phyloP scores from a whole-genome alignment of 768 basidiomycete species.

The Pisolithus orientalis region DNA sequence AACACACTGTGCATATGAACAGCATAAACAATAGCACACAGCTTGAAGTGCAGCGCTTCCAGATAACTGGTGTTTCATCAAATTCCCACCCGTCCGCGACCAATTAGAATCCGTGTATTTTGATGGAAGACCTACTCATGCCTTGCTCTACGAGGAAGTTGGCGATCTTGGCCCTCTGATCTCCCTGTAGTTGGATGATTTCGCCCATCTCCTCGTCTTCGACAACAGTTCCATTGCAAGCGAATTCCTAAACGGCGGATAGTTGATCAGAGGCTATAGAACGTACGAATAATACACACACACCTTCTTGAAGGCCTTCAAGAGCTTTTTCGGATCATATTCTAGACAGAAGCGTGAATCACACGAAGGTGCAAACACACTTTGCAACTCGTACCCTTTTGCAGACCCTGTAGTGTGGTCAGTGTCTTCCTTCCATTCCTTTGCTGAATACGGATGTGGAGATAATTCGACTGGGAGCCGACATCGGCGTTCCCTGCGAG shows the following conservation, averaged over 20 bases:
- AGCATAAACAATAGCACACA: conserved; percentile 4
- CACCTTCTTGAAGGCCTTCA: conserved; percentile 99
- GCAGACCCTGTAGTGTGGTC: conserved; percentile 94
- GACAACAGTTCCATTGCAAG: conserved; percentile 96
- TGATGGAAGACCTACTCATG: conserved; percentile 70
- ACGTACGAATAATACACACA: not conserved
- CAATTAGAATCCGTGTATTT: conserved; percentile 80
- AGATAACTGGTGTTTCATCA: too few species aligned
- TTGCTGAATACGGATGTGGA: conserved; percentile 98
- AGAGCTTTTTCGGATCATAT: conserved; percentile 95
- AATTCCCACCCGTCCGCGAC: conserved; percentile 2
- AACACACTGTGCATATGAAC: conserved; percentile 22
- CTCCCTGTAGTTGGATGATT: conserved; percentile 98
- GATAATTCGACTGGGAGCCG: conserved; percentile 76
- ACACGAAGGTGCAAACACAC: conserved; percentile 10
- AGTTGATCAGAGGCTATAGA: conserved; percentile 6
- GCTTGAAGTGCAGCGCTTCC: not conserved
- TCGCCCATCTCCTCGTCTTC: conserved; percentile 94
- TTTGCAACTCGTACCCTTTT: conserved; percentile 56
- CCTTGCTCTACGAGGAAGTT: conserved; percentile 83
- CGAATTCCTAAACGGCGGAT: conserved; percentile 66
- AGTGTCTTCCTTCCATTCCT: conserved; percentile 98
- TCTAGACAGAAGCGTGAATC: conserved; percentile 42
- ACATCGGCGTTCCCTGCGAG: conserved; percentile 70
- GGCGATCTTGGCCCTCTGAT: conserved; percentile 89